phyloP scores from a whole-genome alignment of 805 yeast species.

The Cyberlindnera meyerae region DNA sequence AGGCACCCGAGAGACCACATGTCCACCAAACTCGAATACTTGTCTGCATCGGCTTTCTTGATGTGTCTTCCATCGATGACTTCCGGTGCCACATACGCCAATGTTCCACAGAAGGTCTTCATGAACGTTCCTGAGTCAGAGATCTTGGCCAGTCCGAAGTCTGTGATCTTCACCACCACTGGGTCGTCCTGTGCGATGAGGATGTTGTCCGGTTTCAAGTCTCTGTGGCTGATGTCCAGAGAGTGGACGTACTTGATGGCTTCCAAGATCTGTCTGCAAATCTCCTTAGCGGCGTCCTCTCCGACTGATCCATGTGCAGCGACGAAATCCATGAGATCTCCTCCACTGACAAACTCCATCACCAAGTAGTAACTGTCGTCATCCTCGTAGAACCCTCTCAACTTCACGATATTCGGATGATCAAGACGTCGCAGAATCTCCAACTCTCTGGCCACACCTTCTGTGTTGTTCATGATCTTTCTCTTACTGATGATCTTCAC shows the following conservation, averaged over 20 bases:
- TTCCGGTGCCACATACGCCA: conserved; percentile 97
- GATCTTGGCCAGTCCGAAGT: conserved; percentile 92
- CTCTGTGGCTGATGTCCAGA: conserved; percentile 92
- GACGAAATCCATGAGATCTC: conserved; percentile 96
- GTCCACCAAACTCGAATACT: conserved; percentile 84
- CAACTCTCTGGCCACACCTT: conserved; percentile 82
- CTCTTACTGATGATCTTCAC: conserved; percentile 84
- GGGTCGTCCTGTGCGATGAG: conserved; percentile 89
- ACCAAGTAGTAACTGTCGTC: conserved; percentile 74
- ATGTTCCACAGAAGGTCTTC: conserved; percentile 96
- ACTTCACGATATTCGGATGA: conserved; percentile 80
- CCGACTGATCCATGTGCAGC: conserved; percentile 89
- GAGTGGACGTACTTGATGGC: conserved; percentile 87
- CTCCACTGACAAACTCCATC: conserved; percentile 95
- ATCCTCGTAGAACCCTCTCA: conserved; percentile 85
- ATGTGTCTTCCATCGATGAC: conserved; percentile 46
- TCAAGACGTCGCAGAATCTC: conserved; percentile 70
- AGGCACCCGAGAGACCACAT: conserved; percentile 98
- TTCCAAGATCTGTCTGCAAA: conserved; percentile 74
- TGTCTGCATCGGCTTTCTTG: conserved; percentile 25
- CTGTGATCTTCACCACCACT: conserved; percentile 86
- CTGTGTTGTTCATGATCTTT: conserved; percentile 71
- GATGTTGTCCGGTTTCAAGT: conserved; percentile 93
- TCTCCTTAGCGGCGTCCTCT: conserved; percentile 85
- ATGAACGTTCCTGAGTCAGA: conserved; percentile 78